These are phyloP conservation scores for Colletotrichum sp. DNA, from an alignment of 2,329 filamentous ascomycete genomes.

Conservation along the genomic window DNA sequence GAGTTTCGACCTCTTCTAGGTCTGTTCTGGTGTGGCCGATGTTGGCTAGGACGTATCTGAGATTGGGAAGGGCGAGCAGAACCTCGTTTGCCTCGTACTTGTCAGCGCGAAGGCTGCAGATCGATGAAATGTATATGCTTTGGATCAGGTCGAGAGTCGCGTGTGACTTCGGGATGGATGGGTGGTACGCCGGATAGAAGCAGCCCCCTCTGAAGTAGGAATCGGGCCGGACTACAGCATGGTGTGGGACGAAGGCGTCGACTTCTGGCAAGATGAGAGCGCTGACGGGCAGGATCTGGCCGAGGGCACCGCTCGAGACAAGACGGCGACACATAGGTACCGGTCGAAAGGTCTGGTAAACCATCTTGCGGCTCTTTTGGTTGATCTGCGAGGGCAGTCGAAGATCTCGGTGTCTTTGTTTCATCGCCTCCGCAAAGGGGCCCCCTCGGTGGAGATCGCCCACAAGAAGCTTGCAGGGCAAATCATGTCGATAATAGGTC, in stretches of 20 bases:
- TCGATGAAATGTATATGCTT: background rate
- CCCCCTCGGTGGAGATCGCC: rapidly evolving
- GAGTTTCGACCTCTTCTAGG: background rate
- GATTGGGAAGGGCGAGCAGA: background rate
- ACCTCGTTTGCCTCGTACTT: rapidly evolving
- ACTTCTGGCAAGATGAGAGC: background rate
- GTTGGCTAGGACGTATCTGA: background rate
- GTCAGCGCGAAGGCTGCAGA: background rate
- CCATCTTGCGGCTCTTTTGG: background rate
- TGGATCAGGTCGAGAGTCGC: background rate
- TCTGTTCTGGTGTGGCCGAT: background rate
- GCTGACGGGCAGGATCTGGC: background rate
- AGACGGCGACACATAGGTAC: background rate
- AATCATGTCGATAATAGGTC: background rate
- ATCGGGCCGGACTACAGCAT: background rate
- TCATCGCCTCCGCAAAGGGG: background rate
- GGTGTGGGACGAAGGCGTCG: background rate
- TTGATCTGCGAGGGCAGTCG: background rate
- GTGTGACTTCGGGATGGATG: background rate
- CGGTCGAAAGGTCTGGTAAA: background rate
- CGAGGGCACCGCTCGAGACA: background rate
- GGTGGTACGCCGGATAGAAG: background rate
- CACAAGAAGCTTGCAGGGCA: background rate
- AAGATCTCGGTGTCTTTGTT: background rate
- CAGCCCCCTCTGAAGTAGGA: rapidly evolving